These are phyloP conservation scores for Aspergillus novoparasiticus DNA, from an alignment of 2,329 filamentous ascomycete genomes.

Conservation along the genomic window DNA sequence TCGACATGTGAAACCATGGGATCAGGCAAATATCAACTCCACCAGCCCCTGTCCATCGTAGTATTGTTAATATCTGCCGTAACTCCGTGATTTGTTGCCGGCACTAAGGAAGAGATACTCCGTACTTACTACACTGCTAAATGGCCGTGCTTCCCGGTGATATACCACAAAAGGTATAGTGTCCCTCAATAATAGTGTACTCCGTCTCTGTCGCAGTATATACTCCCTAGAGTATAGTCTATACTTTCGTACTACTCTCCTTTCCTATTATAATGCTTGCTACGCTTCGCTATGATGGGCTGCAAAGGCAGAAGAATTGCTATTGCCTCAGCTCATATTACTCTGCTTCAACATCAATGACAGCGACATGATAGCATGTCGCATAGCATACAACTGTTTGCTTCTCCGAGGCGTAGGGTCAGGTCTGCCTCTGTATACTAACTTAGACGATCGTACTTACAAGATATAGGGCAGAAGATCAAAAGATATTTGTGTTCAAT, in stretches of 20 bases:
- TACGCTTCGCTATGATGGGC: too few species aligned
- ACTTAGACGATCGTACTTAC: background rate
- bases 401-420: background rate
- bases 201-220: background rate
- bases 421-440: background rate
- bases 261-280: too few species aligned
- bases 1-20: background rate
- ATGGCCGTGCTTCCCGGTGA: background rate
- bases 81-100: background rate
- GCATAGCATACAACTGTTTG: background rate
- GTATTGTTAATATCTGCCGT: background rate
- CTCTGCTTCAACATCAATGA: background rate
- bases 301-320: background rate
- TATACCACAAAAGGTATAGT: background rate
- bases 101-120: background rate
- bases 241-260: background rate
- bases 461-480: background rate
- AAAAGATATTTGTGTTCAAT: too few species aligned
- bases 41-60: background rate
- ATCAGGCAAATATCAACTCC: background rate
- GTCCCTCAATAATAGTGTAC: background rate
- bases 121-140: background rate
- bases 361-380: background rate
- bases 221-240: background rate
- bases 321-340: background rate